These are phyloP conservation scores for Botryotinia globosa DNA, from an alignment of 2,329 filamentous ascomycete genomes.

Conservation along the genomic window DNA sequence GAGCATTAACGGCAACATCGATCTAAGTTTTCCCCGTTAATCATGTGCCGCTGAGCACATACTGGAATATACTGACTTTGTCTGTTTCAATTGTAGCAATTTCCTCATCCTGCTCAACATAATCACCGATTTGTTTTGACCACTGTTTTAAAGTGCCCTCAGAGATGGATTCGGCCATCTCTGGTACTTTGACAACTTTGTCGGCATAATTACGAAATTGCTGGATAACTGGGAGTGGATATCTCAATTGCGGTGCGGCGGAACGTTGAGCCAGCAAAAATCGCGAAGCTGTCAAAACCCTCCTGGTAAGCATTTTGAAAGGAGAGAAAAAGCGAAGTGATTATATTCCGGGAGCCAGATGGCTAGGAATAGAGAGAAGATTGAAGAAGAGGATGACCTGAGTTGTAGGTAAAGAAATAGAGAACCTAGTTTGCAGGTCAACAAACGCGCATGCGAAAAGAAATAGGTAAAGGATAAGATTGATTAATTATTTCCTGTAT, in stretches of 20 bases:
- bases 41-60: not conserved
- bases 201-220: constrained; percentile 70
- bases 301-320: constrained; percentile 37
- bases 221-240: constrained; percentile 47
- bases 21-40: constrained; percentile 56
- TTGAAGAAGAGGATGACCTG: constrained; percentile 10
- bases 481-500: constrained; percentile 5
- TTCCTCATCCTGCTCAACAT: constrained; percentile 92
- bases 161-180: constrained; percentile 98
- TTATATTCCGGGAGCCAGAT: constrained; percentile 24
- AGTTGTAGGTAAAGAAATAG: not conserved
- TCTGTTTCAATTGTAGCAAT: constrained; percentile 99
- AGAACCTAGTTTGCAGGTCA: not conserved
- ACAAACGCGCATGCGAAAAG: constrained; percentile 16
- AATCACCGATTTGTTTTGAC: constrained; percentile 88
- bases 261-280: constrained; percentile 34
- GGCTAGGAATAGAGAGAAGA: constrained; percentile 24
- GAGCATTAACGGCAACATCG: constrained; percentile 93
- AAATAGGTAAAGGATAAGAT: constrained; percentile 12
- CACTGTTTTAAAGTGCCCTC: constrained; percentile 97
- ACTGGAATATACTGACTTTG: constrained; percentile 61
- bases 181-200: constrained; percentile 84
- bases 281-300: constrained; percentile 37
- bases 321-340: constrained; percentile 21
- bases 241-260: constrained; percentile 36